Percentiles rank a stretch among this genome's conserved stretches.
phyloP scores from a whole-genome alignment of 371 early-diverging fungal genomes.

The Smittium culicis region DNA sequence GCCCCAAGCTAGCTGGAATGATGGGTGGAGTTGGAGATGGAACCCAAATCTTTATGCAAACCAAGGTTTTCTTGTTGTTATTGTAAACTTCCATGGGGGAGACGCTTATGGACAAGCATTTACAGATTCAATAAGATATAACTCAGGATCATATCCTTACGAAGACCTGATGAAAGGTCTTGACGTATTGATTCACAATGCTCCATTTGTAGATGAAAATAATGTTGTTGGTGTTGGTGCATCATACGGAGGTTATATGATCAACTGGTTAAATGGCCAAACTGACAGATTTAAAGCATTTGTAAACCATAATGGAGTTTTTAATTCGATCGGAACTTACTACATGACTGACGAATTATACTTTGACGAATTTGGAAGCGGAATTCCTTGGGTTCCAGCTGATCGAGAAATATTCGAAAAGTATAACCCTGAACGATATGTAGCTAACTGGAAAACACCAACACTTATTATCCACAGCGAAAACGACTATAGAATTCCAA shows the following conservation, averaged over 20 bases:
- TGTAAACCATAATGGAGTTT: conserved; percentile 74
- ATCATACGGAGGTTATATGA: conserved; percentile 73
- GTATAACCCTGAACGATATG: conserved; percentile 57
- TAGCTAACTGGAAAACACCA: conserved; percentile 65
- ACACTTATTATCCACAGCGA: conserved; percentile 62
- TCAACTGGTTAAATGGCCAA: conserved; percentile 63
- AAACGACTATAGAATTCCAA: conserved; percentile 50
- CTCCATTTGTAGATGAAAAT: conserved; percentile 43
- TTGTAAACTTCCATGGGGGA: conserved; percentile 65
- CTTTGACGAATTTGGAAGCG: conserved; percentile 65
- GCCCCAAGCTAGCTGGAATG: conserved; percentile 57
- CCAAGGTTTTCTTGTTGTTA: conserved; percentile 58
- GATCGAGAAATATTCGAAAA: conserved; percentile 42
- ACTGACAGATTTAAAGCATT: conserved; percentile 53
- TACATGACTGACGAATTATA: conserved; percentile 60
- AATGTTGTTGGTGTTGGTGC: conserved; percentile 61
- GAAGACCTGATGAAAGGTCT: conserved; percentile 59
- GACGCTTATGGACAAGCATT: conserved; percentile 71
- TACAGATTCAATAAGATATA: conserved; percentile 51
- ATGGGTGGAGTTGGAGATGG: conserved; percentile 54
- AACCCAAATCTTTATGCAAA: conserved; percentile 65
- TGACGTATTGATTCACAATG: conserved; percentile 43
- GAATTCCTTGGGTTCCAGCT: conserved; percentile 48
- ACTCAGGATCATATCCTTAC: conserved; percentile 70
- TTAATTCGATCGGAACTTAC: conserved; percentile 44